Evolutionary conservation across 176 grass and related monocot species (phyloP).

Genomic region (Hordeum vulgare): MorexV3_pseudomolecules_assembly NC_058519.1:626398733-626399232

Average conservation of each 20-base stretch:
- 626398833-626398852: not conserved
- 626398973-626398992: not conserved
- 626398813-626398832: not conserved
- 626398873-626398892: not conserved
- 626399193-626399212: not conserved
- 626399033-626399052: not conserved
- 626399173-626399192: not conserved
- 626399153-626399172: not conserved
- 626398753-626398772: constrained; percentile 12
- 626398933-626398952: not conserved
- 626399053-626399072: not conserved
- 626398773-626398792: not conserved
- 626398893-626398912: not conserved
- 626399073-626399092: not conserved
- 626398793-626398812: not conserved
- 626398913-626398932: not conserved
- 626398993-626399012: not conserved
- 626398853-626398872: not conserved
- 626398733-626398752: not conserved
- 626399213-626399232: not conserved
- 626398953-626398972: not conserved
- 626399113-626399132: not conserved
- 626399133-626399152: not conserved
- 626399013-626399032: not conserved
- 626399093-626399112: not conserved